Evolutionary conservation across 2,329 filamentous ascomycete genomes (phyloP), one percentile per base, ranked within the genome.

Genomic region (Hypoxylon sp.): DNA sequence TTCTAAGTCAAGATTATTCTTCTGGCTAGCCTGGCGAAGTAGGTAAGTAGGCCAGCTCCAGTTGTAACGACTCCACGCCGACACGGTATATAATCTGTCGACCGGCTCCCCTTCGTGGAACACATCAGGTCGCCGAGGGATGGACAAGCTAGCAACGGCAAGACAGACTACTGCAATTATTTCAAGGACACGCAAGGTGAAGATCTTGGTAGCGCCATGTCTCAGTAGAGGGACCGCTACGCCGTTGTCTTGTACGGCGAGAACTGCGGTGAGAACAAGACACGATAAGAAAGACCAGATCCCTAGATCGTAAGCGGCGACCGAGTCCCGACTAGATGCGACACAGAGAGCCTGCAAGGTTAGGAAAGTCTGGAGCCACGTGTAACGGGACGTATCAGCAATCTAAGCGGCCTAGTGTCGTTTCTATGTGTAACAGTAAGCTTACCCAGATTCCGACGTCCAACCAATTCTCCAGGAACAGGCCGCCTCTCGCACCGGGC

Each of bases 41-140:
- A 93, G 70, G 2, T 78, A 74, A 1, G 74, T 76, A 1, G 85
- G 82, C 91, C 91, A 94, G 50, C 80, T 78, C 78, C 89, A 94
- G 6, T 85, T 91, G 71, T 87, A 87, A 52, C 87, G 85, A 52
- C 78, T 82, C 49, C 90, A 79, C 1, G 87, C 84, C 1, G 88
- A 88, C 3, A 80, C 81, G 0, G 88, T 89, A 69, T 82, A 83
- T 77, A 90, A 83, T 15, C 80, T 79, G 72, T 94, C 91, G 30
- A 94, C 88, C 3, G 81, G 73, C 48, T 82, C 79, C 24, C 81
- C 87, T 39, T 88, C 65, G 70, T 83, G 79, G 71, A 82, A 91
- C 17, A 93, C 87, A 55, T 88, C 81, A 3, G 91, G 91, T 10
- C 91, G 83, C 44, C 91, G 84, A 3, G 89, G 89, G 13, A 93